Percentiles rank a stretch among this genome's conserved stretches.
These are phyloP conservation scores for Calendula officinalis DNA, from an alignment of 129 eudicot species.

Conservation along the genomic window DNA sequence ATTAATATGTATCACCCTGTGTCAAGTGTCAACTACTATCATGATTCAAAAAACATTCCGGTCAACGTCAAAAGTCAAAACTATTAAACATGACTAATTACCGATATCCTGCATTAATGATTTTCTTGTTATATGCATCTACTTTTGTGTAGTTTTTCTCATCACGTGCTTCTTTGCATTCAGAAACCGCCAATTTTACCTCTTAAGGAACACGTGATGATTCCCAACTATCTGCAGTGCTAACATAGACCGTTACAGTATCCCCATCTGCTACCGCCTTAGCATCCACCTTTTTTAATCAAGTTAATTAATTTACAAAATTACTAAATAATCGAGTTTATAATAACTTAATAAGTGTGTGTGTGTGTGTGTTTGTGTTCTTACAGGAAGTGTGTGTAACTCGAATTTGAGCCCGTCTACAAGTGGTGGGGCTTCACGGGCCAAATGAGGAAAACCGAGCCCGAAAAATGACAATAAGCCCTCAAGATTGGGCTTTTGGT, in stretches of 20 bases:
- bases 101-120: conserved; percentile 65
- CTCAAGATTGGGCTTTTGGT: too few relatives aligned
- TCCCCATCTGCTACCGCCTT: conserved; percentile 92
- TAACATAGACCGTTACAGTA: conserved; percentile 70
- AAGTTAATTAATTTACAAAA: neutral
- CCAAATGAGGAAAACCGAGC: conserved; percentile 56
- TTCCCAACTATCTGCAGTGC: conserved; percentile 50
- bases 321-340: neutral
- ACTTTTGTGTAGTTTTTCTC: conserved; percentile 53
- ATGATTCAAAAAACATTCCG: neutral
- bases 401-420: conserved; percentile 68
- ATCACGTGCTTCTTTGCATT: conserved; percentile 65
- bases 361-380: conserved; percentile 8
- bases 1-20: conserved; percentile 52
- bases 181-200: conserved; percentile 52
- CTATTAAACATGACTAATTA: conserved; percentile 1
- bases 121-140: conserved; percentile 54
- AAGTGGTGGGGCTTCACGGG: conserved; percentile 35
- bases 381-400: conserved; percentile 72
- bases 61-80: neutral
- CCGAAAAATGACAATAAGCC: conserved; percentile 45
- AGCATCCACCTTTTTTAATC: conserved; percentile 57
- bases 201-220: conserved; percentile 62
- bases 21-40: conserved; percentile 14
- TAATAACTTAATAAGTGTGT: neutral